A percentile compares a stretch with the other conserved stretches of the same genome.
phyloP scores from a whole-genome alignment of 2,329 filamentous ascomycete species.

The Thielaviopsis euricoi region DNA sequence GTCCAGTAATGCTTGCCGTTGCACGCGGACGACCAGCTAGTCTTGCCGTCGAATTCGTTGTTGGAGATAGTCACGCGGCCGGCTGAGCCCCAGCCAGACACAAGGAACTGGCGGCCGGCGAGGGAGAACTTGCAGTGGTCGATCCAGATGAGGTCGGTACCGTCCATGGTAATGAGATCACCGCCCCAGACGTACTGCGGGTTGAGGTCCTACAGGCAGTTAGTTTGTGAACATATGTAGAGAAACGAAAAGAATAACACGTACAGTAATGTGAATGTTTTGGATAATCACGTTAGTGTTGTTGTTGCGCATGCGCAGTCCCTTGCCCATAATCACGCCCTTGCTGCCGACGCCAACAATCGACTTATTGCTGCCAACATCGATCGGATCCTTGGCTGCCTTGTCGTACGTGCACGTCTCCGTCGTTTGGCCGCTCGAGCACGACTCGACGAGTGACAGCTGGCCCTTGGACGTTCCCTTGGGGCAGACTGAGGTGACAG shows the following conservation, averaged over 20 bases:
- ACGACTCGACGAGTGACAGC: conserved; percentile 17
- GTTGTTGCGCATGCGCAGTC: conserved; percentile 20
- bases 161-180: conserved; percentile 20
- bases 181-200: conserved; percentile 23
- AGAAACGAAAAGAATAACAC: not conserved
- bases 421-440: conserved; percentile 15
- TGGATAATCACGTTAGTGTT: conserved; percentile 23
- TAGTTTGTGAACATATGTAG: not conserved
- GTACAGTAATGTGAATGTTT: conserved; percentile 18
- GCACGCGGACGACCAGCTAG: conserved; percentile 26
- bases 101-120: conserved; percentile 28
- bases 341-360: conserved; percentile 23
- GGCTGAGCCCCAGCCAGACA: conserved; percentile 11
- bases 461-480: conserved; percentile 13
- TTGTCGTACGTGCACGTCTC: conserved; percentile 19
- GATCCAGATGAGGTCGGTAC: conserved; percentile 21
- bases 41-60: conserved; percentile 27
- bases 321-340: conserved; percentile 25
- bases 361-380: conserved; percentile 24
- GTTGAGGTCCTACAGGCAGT: conserved; percentile 15
- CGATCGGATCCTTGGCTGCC: conserved; percentile 16
- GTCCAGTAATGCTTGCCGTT: conserved; percentile 31
- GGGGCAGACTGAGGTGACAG: conserved; percentile 12
- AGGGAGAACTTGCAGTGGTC: conserved; percentile 24
- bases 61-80: conserved; percentile 28